Percentiles rank a stretch among this genome's conserved stretches.
Evolutionary conservation across 2,329 filamentous ascomycete species (phyloP).

Genomic region (Epichloe scottii): DNA sequence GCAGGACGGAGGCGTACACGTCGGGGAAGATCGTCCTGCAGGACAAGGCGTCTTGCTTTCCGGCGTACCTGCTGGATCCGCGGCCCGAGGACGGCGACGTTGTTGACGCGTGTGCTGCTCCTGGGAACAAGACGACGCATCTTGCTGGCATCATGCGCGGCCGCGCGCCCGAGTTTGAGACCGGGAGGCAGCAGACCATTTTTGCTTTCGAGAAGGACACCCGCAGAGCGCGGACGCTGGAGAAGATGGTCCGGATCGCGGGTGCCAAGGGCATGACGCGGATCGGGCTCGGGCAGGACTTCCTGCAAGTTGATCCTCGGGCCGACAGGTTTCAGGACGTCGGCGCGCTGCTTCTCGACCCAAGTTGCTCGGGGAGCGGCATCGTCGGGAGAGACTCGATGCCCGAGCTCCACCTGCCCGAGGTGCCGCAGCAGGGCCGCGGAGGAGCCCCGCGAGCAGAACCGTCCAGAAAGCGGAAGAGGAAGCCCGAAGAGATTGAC

Average conservation of each 20-base stretch:
- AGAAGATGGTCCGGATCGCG: slow-evolving; percentile 73
- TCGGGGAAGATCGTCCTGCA: slow-evolving; percentile 76
- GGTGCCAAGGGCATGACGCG: slow-evolving; percentile 55
- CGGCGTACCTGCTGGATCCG: slow-evolving; percentile 73
- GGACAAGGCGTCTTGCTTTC: slow-evolving; percentile 95
- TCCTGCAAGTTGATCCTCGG: slow-evolving; percentile 59
- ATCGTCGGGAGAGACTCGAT: slow-evolving; percentile 82
- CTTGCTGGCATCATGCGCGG: slow-evolving; percentile 59
- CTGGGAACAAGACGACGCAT: slow-evolving; percentile 96
- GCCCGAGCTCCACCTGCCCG: slow-evolving; percentile 51
- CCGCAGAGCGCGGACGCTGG: slow-evolving; percentile 58
- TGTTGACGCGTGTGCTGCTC: slow-evolving; percentile 88
- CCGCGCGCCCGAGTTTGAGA: slow-evolving; percentile 24
- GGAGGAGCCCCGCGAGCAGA: neutral
- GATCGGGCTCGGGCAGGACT: slow-evolving; percentile 67
- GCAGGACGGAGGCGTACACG: slow-evolving; percentile 59
- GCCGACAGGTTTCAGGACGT: slow-evolving; percentile 54
- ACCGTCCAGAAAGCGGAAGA: slow-evolving; percentile 25
- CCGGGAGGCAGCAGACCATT: slow-evolving; percentile 31
- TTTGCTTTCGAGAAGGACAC: slow-evolving; percentile 71
- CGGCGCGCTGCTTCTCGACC: slow-evolving; percentile 74
- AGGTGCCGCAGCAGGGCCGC: slow-evolving; percentile 13
- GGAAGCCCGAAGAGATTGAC: slow-evolving; percentile 29
- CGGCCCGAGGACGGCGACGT: slow-evolving; percentile 56
- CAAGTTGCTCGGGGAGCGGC: slow-evolving; percentile 89